Conservation (phyloP, 768 basidiomycete species). For the Rhodotorula paludigena region DNA sequence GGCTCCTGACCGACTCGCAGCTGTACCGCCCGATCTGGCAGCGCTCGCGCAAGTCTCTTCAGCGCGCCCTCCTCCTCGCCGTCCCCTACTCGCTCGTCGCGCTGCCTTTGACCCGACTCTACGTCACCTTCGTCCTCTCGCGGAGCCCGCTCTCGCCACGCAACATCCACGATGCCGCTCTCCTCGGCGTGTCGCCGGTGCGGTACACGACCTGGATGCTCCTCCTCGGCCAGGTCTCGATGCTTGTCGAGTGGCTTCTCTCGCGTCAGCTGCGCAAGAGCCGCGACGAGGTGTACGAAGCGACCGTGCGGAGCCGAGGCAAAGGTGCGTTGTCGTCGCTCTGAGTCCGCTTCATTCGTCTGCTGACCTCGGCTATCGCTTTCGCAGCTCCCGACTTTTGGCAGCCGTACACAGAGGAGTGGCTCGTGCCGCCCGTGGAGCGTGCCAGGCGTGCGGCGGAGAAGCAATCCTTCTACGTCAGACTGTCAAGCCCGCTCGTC, state of each 20-base stretch:
- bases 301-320: constrained; percentile 38
- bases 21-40: constrained; percentile 35
- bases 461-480: constrained; percentile 33
- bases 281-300: constrained; percentile 39
- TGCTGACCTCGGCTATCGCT: neutral
- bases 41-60: constrained; percentile 9
- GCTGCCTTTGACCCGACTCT: constrained; percentile 19
- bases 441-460: constrained; percentile 34
- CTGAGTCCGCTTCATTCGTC: too few relatives aligned
- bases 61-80: constrained; percentile 2
- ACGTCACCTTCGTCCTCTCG: constrained; percentile 34
- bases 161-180: constrained; percentile 26
- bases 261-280: constrained; percentile 30
- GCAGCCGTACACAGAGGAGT: constrained; percentile 42
- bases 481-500: constrained; percentile 30
- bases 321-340: constrained; percentile 28
- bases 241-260: constrained; percentile 37
- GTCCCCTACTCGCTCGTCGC: constrained; percentile 14
- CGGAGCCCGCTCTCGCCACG: constrained; percentile 31
- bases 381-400: constrained; percentile 33
- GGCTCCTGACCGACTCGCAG: constrained; percentile 22
- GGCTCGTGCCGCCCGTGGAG: constrained; percentile 39
- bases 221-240: constrained; percentile 34
- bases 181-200: constrained; percentile 29
- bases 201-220: constrained; percentile 38